A percentile compares a stretch with the other conserved stretches of the same genome.
These are phyloP conservation scores for Boletus vinaceobasis DNA, from an alignment of 768 basidiomycete species.

Conservation along the genomic window DNA sequence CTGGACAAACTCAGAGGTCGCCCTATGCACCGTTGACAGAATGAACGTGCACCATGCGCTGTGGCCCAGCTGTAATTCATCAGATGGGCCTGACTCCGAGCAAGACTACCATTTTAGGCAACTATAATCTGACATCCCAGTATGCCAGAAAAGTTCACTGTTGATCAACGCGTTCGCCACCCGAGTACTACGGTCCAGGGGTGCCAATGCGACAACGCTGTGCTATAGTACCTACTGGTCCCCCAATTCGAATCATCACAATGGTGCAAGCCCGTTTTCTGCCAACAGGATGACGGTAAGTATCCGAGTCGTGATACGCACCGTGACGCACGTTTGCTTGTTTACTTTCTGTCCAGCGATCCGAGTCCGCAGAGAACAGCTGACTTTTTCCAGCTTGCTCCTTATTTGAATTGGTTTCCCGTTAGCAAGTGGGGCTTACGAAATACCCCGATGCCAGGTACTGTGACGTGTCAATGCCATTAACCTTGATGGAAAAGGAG, in stretches of 20 bases:
- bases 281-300: not conserved
- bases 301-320: not conserved
- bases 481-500: not conserved
- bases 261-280: not conserved
- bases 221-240: not conserved
- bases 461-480: constrained; percentile 16
- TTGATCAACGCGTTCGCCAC: not conserved
- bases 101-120: not conserved
- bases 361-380: not conserved
- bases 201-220: not conserved
- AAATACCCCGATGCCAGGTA: not conserved
- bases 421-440: not conserved
- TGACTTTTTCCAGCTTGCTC: not conserved
- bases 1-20: not conserved
- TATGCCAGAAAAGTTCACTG: not conserved
- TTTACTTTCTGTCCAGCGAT: not conserved
- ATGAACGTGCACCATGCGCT: not conserved
- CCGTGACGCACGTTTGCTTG: not conserved
- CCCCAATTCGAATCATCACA: not conserved
- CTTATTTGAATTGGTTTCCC: not conserved
- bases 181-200: not conserved
- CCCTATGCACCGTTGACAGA: not conserved
- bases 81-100: too few relatives aligned
- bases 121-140: not conserved
- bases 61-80: too few relatives aligned